These are phyloP conservation scores for Dionaea muscipula DNA, from an alignment of 179 eudicot genomes.

Conservation along the genomic window DNA sequence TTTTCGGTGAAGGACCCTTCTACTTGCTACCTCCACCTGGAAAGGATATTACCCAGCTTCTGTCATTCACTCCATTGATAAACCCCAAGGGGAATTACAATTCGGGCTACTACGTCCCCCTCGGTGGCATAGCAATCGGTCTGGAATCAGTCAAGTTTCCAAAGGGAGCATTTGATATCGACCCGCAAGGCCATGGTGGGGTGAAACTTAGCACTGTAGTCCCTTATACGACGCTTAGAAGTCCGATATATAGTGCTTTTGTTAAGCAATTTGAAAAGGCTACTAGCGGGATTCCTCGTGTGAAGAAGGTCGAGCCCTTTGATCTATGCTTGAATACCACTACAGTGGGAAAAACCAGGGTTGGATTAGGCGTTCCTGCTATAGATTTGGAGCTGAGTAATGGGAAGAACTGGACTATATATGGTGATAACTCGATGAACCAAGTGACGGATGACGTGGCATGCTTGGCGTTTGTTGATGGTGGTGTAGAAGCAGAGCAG, in stretches of 20 bases:
- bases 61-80: constrained; percentile 28
- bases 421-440: constrained; percentile 18
- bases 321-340: constrained; percentile 24
- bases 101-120: constrained; percentile 27
- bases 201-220: constrained; percentile 33
- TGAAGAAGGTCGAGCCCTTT: constrained; percentile 24
- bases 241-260: constrained; percentile 18
- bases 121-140: constrained; percentile 19
- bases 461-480: constrained; percentile 27
- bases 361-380: constrained; percentile 15
- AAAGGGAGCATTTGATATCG: neutral
- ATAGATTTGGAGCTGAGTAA: constrained; percentile 18
- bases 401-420: constrained; percentile 23
- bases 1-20: constrained; percentile 41
- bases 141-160: constrained; percentile 12
- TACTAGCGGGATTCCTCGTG: constrained; percentile 21
- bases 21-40: constrained; percentile 26
- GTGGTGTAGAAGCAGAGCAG: constrained; percentile 18
- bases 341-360: constrained; percentile 17
- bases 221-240: constrained; percentile 38
- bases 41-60: constrained; percentile 12
- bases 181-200: constrained; percentile 9
- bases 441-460: constrained; percentile 19
- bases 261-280: constrained; percentile 13
- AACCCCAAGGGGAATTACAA: constrained; percentile 13